Evolutionary conservation across 2,329 filamentous ascomycete genomes (phyloP), one percentile per base, ranked within the genome.

Genomic region (Ascochyta koolunga): DNA sequence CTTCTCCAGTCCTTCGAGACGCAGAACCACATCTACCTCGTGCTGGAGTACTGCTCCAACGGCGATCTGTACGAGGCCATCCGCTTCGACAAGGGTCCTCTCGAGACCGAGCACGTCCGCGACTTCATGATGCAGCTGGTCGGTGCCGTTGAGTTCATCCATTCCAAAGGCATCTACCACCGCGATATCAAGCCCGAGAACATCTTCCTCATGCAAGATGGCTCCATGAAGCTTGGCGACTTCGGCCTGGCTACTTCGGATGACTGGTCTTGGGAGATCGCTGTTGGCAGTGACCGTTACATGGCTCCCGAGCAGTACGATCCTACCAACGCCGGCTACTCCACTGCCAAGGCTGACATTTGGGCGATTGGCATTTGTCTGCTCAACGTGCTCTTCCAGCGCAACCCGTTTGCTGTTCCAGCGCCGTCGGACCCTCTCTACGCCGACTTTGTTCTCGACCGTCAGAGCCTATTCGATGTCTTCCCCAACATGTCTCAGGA

Each of bases 181-280:
- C 90, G 95, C 58, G 95, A 99, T 76, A 97, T 99, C 85, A 99
- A 99, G 80, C 95, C 95, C 0, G 95, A 99, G 83, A 99, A 99
- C 81, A 96, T 99, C 76, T 98, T 99, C 76, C 83, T 99, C 60
- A 90, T 88, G 54, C 85, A 93, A 56, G 85, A 89, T 64, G 93
- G 93, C 48, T 84, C 88, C 33, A 90, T 98, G 89, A 99, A 99
- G 80, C 86, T 99, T 31, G 95, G 95, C 69, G 95, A 99, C 76
- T 96, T 98, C 73, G 95, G 95, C 49, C 82, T 99, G 59, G 93
- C 93, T 45, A 97, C 93, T 10, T 90, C 87, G 6, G 91, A 96
- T 58, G 82, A 87, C 65, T 96, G 91, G 92, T 96, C 91, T 21
- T 89, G 89, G 67, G 95, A 99, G 80, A 88, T 89, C 60, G 95